phyloP scores from a whole-genome alignment of 176 grass and related monocot genomes.

The Zoysia pacifica region DNA sequence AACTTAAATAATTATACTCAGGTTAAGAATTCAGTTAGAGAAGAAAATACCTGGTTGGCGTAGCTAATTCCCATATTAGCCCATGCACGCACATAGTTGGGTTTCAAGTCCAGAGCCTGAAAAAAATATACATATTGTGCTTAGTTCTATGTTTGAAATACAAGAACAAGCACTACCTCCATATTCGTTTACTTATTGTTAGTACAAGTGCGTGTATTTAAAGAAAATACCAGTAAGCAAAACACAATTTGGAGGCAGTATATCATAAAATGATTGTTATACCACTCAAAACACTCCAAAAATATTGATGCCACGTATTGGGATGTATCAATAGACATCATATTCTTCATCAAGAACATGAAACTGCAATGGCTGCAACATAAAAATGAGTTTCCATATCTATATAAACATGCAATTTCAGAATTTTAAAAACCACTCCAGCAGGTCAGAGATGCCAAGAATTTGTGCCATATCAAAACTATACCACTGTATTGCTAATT shows the following conservation, averaged over 20 bases:
- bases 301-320: neutral
- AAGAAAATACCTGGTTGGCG: constrained; percentile 88
- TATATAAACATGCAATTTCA: neutral
- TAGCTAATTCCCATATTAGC: constrained; percentile 99
- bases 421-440: constrained; percentile 2
- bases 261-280: neutral
- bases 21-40: constrained; percentile 15
- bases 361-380: neutral
- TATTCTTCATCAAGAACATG: neutral
- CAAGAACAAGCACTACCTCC: constrained; percentile 12
- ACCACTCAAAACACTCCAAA: constrained; percentile 13
- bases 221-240: constrained; percentile 7
- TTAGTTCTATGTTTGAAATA: constrained; percentile 36
- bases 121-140: constrained; percentile 34
- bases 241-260: neutral
- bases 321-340: neutral
- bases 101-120: constrained; percentile 97
- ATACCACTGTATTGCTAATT: neutral
- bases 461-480: constrained; percentile 16
- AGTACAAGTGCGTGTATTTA: neutral
- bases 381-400: constrained; percentile 9
- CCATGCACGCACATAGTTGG: constrained; percentile 97
- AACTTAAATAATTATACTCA: neutral
- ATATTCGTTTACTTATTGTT: neutral
- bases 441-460: constrained; percentile 12